Evolutionary conservation across 2,329 filamentous ascomycete genomes (phyloP).

Genomic region (Ophiostoma perfectum): DNA sequence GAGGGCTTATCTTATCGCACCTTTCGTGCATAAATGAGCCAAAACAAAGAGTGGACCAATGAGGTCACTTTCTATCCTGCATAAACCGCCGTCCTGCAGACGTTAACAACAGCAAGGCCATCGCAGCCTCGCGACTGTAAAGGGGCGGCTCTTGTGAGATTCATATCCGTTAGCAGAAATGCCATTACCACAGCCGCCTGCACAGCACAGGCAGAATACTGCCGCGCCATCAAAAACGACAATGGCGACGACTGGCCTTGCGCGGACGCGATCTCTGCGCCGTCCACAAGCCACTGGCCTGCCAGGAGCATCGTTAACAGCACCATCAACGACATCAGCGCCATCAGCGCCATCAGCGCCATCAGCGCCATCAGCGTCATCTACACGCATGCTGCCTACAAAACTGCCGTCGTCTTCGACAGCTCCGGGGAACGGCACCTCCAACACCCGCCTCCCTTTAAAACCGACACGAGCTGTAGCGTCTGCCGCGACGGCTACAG

Average conservation of each 20-base stretch:
- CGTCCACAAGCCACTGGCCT: constrained; percentile 33
- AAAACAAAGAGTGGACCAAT: constrained; percentile 8
- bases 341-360: background rate
- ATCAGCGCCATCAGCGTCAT: background rate
- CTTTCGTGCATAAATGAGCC: background rate
- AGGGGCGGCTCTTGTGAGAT: background rate
- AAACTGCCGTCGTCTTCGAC: background rate
- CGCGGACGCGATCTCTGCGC: constrained; percentile 46
- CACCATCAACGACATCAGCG: background rate
- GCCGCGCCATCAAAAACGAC: constrained; percentile 11
- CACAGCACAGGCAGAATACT: background rate
- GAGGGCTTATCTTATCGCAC: constrained; percentile 1
- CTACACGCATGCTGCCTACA: background rate
- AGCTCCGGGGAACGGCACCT: background rate
- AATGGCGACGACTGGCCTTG: constrained; percentile 29
- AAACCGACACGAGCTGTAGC: background rate
- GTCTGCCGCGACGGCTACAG: background rate
- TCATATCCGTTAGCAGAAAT: constrained; percentile 25
- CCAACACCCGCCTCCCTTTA: background rate
- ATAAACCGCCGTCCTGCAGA: background rate
- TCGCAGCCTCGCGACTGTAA: background rate
- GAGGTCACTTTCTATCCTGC: constrained; percentile 2
- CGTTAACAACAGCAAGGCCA: background rate
- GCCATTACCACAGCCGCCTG: constrained; percentile 5
- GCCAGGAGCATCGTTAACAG: constrained; percentile 11